Evolutionary conservation across 371 early-diverging fungal species (phyloP).

Genomic region (Batkoa obscura): DNA sequence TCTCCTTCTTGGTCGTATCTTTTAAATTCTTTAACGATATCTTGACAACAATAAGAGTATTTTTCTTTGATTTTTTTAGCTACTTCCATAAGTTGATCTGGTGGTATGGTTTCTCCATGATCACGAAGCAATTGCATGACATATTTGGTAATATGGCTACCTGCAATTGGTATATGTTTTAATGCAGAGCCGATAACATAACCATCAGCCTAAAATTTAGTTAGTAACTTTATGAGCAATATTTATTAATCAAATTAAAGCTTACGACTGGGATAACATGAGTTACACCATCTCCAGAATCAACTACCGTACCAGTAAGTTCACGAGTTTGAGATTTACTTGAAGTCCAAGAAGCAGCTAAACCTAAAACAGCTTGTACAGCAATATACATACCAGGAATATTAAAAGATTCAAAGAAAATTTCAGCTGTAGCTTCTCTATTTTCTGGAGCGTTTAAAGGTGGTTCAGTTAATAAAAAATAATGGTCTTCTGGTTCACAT

Average conservation of each 20-base stretch:
- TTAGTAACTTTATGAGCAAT: not conserved
- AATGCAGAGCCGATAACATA: conserved; percentile 93
- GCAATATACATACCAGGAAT: conserved; percentile 80
- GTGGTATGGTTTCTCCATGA: conserved; percentile 79
- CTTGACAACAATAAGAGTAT: conserved; percentile 88
- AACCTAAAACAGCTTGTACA: conserved; percentile 79
- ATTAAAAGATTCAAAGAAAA: conserved; percentile 83
- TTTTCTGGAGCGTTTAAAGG: conserved; percentile 84
- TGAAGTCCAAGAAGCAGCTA: conserved; percentile 78
- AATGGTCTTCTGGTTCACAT: conserved; percentile 96
- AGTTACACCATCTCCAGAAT: conserved; percentile 95
- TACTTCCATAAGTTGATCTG: conserved; percentile 85
- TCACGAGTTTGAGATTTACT: conserved; percentile 55
- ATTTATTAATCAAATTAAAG: not conserved
- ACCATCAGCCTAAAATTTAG: conserved; percentile 66
- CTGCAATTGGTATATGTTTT: conserved; percentile 96
- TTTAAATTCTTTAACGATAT: conserved; percentile 90
- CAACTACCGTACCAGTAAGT: conserved; percentile 92
- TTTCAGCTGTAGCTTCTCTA: conserved; percentile 83
- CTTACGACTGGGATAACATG: conserved; percentile 94
- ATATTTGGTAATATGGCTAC: conserved; percentile 89
- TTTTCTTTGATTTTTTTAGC: conserved; percentile 91
- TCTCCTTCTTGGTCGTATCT: conserved; percentile 78
- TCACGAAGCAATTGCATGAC: conserved; percentile 91
- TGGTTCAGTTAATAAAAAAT: conserved; percentile 84